phyloP scores from a whole-genome alignment of 2,329 filamentous ascomycete species.

The Trichoderma endophyticum region DNA sequence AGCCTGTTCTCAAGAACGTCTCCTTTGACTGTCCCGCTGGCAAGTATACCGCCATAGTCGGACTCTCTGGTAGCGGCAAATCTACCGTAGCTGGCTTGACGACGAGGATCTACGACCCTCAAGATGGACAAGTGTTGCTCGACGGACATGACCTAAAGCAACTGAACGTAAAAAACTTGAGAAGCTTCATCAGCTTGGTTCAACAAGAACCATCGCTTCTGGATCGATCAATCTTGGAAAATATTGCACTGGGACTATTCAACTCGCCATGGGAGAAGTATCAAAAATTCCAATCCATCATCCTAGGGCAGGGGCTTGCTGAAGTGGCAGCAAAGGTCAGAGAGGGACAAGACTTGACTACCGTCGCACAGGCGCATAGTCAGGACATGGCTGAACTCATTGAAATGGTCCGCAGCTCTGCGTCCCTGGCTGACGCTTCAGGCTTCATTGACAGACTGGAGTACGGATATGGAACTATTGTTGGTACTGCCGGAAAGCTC shows the following conservation, averaged over 20 bases:
- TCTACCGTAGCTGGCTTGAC: constrained; percentile 55
- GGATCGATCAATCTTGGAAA: constrained; percentile 47
- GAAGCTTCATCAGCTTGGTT: constrained; percentile 43
- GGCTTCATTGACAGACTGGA: constrained; percentile 54
- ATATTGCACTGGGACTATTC: constrained; percentile 49
- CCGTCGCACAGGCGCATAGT: constrained; percentile 43
- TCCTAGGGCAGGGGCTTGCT: constrained; percentile 49
- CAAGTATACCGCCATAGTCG: constrained; percentile 55
- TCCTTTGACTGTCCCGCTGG: constrained; percentile 47
- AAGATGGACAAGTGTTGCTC: constrained; percentile 44
- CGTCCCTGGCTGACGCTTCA: constrained; percentile 55
- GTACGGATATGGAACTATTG: constrained; percentile 50
- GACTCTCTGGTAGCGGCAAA: constrained; percentile 57
- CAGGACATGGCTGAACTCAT: constrained; percentile 40
- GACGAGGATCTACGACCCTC: constrained; percentile 56
- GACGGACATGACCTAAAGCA: constrained; percentile 47
- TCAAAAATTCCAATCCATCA: constrained; percentile 39
- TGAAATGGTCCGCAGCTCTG: constrained; percentile 12
- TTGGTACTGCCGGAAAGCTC: constrained; percentile 52
- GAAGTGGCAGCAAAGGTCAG: constrained; percentile 52
- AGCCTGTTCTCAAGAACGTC: constrained; percentile 42
- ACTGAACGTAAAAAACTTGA: constrained; percentile 45
- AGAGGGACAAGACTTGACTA: constrained; percentile 46
- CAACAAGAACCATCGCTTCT: constrained; percentile 46
- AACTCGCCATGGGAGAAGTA: constrained; percentile 42